phyloP scores from a whole-genome alignment of 1,139 yeast genomes.

The Taiozyma sp. region DNA sequence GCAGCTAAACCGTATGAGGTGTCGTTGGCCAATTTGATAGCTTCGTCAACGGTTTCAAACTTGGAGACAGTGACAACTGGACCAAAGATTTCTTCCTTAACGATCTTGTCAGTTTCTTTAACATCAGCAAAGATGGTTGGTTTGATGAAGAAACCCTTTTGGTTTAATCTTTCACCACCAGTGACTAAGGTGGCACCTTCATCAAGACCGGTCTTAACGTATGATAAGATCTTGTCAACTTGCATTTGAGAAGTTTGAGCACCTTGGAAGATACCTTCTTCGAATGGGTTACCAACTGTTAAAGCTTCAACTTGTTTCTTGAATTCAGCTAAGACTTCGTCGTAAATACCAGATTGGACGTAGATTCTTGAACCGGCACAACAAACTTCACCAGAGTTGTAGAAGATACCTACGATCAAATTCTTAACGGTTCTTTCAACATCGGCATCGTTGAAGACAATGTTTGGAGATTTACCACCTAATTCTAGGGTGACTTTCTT shows the following conservation, averaged over 20 bases:
- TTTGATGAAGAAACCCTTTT: constrained; percentile 66
- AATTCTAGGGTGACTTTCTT: constrained; percentile 74
- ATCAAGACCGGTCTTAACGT: constrained; percentile 49
- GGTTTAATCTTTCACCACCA: constrained; percentile 56
- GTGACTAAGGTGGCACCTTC: constrained; percentile 59
- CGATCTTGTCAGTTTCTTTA: constrained; percentile 59
- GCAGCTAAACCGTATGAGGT: constrained; percentile 72
- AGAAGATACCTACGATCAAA: constrained; percentile 46
- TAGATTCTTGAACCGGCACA: constrained; percentile 68
- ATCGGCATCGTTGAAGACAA: constrained; percentile 56
- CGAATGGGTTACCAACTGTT: constrained; percentile 73
- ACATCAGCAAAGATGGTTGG: constrained; percentile 81
- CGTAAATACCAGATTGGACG: constrained; percentile 59
- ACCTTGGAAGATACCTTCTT: constrained; percentile 56
- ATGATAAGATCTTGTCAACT: constrained; percentile 53
- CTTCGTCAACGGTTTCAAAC: constrained; percentile 63
- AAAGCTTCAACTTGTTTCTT: constrained; percentile 63
- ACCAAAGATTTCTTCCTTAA: constrained; percentile 80
- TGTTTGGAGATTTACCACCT: constrained; percentile 66
- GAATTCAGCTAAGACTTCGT: constrained; percentile 46
- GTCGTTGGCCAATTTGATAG: constrained; percentile 54
- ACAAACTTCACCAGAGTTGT: constrained; percentile 69
- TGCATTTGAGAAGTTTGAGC: constrained; percentile 60
- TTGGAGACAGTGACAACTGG: constrained; percentile 68
- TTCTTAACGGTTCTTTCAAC: constrained; percentile 44